These are phyloP conservation scores for Candida frijolesensis DNA, from an alignment of 1,139 yeast genomes.

Conservation along the genomic window DNA sequence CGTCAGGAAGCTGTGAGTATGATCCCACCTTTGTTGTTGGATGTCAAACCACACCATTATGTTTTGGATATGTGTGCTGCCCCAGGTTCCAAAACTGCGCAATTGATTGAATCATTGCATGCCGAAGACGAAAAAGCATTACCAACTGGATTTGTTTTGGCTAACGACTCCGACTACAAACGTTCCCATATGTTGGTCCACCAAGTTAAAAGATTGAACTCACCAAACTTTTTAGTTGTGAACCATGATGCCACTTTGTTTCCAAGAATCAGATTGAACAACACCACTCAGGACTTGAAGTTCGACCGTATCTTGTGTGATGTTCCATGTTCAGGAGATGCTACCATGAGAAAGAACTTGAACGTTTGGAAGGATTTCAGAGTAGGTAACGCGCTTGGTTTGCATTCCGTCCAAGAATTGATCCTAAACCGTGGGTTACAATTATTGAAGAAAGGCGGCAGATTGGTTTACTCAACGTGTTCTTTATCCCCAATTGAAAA, in stretches of 20 bases:
- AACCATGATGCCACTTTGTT: constrained; percentile 97
- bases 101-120: constrained; percentile 89
- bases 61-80: constrained; percentile 99
- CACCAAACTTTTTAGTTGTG: constrained; percentile 92
- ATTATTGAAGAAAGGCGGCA: constrained; percentile 84
- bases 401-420: constrained; percentile 84
- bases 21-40: constrained; percentile 95
- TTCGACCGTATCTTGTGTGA: constrained; percentile 95
- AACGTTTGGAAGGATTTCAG: constrained; percentile 97
- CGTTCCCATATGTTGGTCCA: constrained; percentile 98
- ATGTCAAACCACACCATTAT: constrained; percentile 85
- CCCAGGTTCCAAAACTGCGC: constrained; percentile 98
- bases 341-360: constrained; percentile 95
- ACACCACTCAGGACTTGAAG: constrained; percentile 53
- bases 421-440: constrained; percentile 90
- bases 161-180: constrained; percentile 94
- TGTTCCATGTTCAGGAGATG: constrained; percentile 99
- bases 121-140: constrained; percentile 51
- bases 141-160: constrained; percentile 87
- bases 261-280: constrained; percentile 71
- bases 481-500: constrained; percentile 94
- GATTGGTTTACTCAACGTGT: constrained; percentile 95
- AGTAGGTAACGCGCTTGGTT: constrained; percentile 84
- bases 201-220: constrained; percentile 91
- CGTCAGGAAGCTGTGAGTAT: constrained; percentile 98